These are phyloP conservation scores for Heliamphora exappendiculata DNA, from an alignment of 148 eudicot species.

Conservation along the genomic window DNA sequence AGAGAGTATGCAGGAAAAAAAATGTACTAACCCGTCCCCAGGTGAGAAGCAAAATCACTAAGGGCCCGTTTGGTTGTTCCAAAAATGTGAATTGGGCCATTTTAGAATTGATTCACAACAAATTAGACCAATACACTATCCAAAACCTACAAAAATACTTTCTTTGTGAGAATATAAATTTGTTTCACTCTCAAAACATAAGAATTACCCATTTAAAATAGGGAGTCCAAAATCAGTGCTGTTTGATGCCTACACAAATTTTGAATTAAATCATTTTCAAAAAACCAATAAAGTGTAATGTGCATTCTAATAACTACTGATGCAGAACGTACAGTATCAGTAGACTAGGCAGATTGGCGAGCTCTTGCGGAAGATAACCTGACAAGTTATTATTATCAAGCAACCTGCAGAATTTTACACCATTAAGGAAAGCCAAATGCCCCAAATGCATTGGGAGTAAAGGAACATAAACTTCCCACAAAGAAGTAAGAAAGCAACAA, in stretches of 20 bases:
- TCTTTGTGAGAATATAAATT: neutral
- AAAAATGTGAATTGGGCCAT: neutral
- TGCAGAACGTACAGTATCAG: slow-evolving; percentile 54
- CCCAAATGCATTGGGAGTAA: neutral
- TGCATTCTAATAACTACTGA: neutral
- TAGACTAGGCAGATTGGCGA: slow-evolving; percentile 49
- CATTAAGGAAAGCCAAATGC: slow-evolving; percentile 14
- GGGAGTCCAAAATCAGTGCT: neutral
- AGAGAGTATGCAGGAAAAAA: neutral
- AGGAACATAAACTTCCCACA: neutral
- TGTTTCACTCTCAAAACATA: neutral
- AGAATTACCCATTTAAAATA: neutral
- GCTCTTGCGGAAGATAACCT: slow-evolving; percentile 77
- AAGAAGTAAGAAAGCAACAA: neutral
- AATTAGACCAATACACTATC: neutral
- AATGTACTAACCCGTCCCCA: neutral
- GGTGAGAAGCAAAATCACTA: neutral
- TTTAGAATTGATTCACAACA: neutral
- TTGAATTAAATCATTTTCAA: neutral
- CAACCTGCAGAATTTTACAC: slow-evolving; percentile 42
- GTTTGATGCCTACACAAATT: neutral
- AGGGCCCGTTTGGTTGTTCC: neutral
- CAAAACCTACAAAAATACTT: neutral
- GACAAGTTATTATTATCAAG: slow-evolving; percentile 79
- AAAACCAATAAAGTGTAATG: neutral